These are phyloP conservation scores for Fonsecaea nubica DNA, from an alignment of 2,329 filamentous ascomycete species.

Conservation along the genomic window DNA sequence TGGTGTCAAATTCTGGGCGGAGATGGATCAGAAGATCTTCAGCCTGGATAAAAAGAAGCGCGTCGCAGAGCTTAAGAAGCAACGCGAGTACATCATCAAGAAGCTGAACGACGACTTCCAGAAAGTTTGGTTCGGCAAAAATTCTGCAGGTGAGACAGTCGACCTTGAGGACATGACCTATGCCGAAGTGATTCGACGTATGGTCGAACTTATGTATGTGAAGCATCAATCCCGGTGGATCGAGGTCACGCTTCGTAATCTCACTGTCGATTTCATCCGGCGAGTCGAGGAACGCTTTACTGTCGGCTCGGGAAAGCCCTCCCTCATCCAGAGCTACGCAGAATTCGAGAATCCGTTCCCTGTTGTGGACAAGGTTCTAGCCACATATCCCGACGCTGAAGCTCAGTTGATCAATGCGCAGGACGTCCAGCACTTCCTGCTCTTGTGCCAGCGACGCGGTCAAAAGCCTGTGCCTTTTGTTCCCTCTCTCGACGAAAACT, in stretches of 20 bases:
- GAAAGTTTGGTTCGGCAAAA: conserved; percentile 94
- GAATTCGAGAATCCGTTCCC: conserved; percentile 84
- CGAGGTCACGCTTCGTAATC: conserved; percentile 77
- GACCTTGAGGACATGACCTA: conserved; percentile 98
- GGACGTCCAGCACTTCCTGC: conserved; percentile 94
- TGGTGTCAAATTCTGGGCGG: conserved; percentile 94
- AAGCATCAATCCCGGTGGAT: conserved; percentile 93
- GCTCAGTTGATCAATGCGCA: conserved; percentile 96
- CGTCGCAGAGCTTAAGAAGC: conserved; percentile 83
- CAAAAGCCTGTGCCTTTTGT: conserved; percentile 99
- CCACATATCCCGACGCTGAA: conserved; percentile 83
- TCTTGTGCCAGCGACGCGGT: conserved; percentile 86
- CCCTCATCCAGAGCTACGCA: conserved; percentile 85
- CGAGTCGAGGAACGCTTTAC: conserved; percentile 97
- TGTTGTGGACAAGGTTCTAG: conserved; percentile 77
- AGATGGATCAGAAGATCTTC: conserved; percentile 99
- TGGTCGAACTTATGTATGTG: conserved; percentile 90
- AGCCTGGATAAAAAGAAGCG: conserved; percentile 93
- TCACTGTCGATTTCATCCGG: conserved; percentile 95
- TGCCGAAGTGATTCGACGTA: conserved; percentile 80
- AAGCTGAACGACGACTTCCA: conserved; percentile 96
- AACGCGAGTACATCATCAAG: conserved; percentile 89
- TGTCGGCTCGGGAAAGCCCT: conserved; percentile 70
- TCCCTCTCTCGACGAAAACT: conserved; percentile 92
- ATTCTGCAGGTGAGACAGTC: conserved; percentile 77